A percentile compares a stretch with the other conserved stretches of the same genome.
Conservation (phyloP, 2,329 filamentous ascomycete species). For the Talaromyces sp. region DNA sequence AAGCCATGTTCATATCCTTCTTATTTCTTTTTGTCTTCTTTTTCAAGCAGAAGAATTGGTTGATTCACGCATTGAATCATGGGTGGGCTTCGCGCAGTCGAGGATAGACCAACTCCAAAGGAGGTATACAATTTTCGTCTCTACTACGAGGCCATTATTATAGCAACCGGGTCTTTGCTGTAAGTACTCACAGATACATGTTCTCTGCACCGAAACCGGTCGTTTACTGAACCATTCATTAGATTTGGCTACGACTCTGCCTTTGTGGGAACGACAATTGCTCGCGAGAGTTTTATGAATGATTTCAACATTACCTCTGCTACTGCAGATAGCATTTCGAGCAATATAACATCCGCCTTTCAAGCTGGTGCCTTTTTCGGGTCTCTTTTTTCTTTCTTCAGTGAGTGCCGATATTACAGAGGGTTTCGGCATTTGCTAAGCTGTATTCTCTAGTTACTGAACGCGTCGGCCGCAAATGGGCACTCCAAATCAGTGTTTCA, state of each 20-base stretch:
- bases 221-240: not conserved
- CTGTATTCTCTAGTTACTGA: constrained; percentile 53
- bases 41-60: not conserved
- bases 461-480: constrained; percentile 55
- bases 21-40: not conserved
- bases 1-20: not conserved
- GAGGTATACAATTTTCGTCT: constrained; percentile 54
- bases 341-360: constrained; percentile 77
- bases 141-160: constrained; percentile 46
- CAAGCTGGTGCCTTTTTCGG: constrained; percentile 83
- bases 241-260: constrained; percentile 62
- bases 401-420: constrained; percentile 20
- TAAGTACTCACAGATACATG: constrained; percentile 17
- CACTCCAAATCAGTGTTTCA: constrained; percentile 56
- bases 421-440: not conserved
- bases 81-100: constrained; percentile 41
- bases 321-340: constrained; percentile 56
- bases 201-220: not conserved
- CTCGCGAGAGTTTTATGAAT: constrained; percentile 61
- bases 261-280: constrained; percentile 74
- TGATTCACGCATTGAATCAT: not conserved
- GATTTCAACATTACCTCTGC: constrained; percentile 58
- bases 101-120: constrained; percentile 53
- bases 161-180: constrained; percentile 45
- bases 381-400: constrained; percentile 63